Base-by-base conservation (phyloP, 2,329 filamentous ascomycete genomes). In the Exophiala xenobiotica region DNA sequence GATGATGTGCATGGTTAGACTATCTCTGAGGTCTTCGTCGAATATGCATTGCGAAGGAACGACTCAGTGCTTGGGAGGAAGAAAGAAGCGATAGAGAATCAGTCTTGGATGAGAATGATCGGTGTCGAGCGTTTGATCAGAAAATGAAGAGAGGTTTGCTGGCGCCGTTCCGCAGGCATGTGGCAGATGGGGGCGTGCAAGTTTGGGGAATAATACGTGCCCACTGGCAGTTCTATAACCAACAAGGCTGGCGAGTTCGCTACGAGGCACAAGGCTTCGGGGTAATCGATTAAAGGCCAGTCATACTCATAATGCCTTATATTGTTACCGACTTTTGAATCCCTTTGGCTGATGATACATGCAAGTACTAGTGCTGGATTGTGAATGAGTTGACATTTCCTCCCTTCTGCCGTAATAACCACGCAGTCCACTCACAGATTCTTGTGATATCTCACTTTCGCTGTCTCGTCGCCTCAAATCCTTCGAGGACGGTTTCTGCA, bases 1-100 rank as follows among this genome's bases (percentile, higher is more conserved):
- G 72, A 95, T 89, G 74, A 96, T 82, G 76, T 84, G 86, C 88
- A 92, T 91, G 37, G 49, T 49, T 46, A 23, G 44, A 42, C 49
- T 58, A 58, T 58, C 49, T 48, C 18, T 33, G 46, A 19, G 40
- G 52, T 26, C 22, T 48, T 43, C 22, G 51, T 43, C 12, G 14
- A 49, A 33, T 23, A 49, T 8, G 18, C 55, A 58, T 58, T 38
- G 42, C 47, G 51, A 14, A 19, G 11, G n/a, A 3, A n/a, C n/a
- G n/a, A n/a, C n/a, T n/a, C n/a, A n/a, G n/a, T n/a, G n/a, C n/a
- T n/a, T n/a, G 29, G 29, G 9, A 16, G 38, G 16, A 45, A 33
- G 24, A 19, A 12, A 38, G 22, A 27, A 11, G 9, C n/a, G n/a
- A n/a, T n/a, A n/a, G n/a, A n/a, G n/a, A n/a, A n/a, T n/a, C n/a